phyloP scores from a whole-genome alignment of 106 monocot genomes.

The Acanthochlamys bracteata region DNA sequence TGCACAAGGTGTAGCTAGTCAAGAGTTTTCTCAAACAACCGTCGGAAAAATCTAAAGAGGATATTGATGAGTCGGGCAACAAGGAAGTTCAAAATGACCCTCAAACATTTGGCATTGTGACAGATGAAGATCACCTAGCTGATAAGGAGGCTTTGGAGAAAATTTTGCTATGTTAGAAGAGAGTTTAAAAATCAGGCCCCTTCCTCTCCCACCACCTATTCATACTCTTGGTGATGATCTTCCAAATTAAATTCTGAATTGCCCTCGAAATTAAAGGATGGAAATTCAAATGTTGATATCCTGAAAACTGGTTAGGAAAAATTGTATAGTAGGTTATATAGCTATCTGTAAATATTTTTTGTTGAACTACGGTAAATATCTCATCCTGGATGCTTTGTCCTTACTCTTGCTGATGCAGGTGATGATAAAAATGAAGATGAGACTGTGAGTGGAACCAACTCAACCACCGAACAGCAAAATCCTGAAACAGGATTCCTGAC shows the following conservation, averaged over 20 bases:
- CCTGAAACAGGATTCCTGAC: conserved; percentile 51
- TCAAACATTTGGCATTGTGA: conserved; percentile 81
- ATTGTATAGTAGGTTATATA: too few species aligned
- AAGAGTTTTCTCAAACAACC: conserved; percentile 29
- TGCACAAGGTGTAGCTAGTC: conserved; percentile 28
- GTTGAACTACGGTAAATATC: too few species aligned
- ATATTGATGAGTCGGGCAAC: conserved; percentile 34
- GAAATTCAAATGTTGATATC: conserved; percentile 49
- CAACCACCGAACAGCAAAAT: conserved; percentile 46
- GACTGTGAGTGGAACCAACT: conserved; percentile 43
- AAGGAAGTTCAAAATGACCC: conserved; percentile 50
- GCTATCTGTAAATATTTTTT: too few species aligned
- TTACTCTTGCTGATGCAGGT: conserved; percentile 24
- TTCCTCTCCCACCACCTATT: conserved; percentile 65
- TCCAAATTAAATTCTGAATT: conserved; percentile 46
- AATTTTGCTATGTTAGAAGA: conserved; percentile 69
- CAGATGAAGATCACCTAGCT: conserved; percentile 66
- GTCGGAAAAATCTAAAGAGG: conserved; percentile 29
- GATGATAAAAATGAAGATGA: conserved; percentile 77
- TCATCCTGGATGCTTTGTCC: neutral
- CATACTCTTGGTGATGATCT: conserved; percentile 21
- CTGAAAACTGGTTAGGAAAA: conserved; percentile 42
- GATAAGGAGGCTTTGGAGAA: conserved; percentile 76
- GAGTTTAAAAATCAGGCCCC: conserved; percentile 64
- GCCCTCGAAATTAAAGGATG: conserved; percentile 56